Conservation (phyloP, 1,284 basidiomycete species). For the Trametes versicolor region DNA sequence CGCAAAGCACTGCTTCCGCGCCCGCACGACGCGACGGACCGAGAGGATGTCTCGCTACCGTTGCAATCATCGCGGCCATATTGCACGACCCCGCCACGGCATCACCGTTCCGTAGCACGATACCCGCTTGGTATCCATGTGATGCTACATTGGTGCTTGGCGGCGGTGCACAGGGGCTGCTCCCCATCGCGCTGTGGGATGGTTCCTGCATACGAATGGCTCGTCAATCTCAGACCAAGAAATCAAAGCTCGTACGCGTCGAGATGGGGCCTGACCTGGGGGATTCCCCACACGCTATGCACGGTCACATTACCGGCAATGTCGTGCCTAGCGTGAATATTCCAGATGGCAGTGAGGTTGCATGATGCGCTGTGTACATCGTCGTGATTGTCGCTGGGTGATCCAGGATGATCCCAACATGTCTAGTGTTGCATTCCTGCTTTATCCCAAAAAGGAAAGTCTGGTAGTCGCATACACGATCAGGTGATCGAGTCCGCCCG, state of each 20-base stretch:
- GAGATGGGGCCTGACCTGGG: constrained; percentile 1
- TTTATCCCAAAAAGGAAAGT: constrained; percentile 5
- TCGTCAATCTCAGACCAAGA: not conserved
- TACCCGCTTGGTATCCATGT: constrained; percentile 1
- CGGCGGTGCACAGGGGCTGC: not conserved
- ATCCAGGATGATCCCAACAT: constrained; percentile 19
- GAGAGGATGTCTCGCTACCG: not conserved
- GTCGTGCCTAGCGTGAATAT: constrained; percentile 4
- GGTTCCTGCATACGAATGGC: not conserved
- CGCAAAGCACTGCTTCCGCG: constrained; percentile 2
- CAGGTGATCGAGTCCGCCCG: constrained; percentile 19
- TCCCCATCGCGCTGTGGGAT: not conserved
- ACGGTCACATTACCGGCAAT: constrained; percentile 2
- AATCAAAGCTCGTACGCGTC: not conserved
- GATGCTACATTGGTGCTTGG: not conserved
- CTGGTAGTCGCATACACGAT: constrained; percentile 11
- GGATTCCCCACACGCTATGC: not conserved
- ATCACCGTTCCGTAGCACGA: constrained; percentile 10
- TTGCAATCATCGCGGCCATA: not conserved
- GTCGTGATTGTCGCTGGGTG: constrained; percentile 15
- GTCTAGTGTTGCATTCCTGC: constrained; percentile 2
- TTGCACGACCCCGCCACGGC: constrained; percentile 17
- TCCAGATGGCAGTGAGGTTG: constrained; percentile 9
- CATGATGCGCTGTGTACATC: constrained; percentile 8
- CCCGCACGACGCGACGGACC: not conserved